These are phyloP conservation scores for Blastobotrys serpentis DNA, from an alignment of 1,139 yeast species.

Conservation along the genomic window DNA sequence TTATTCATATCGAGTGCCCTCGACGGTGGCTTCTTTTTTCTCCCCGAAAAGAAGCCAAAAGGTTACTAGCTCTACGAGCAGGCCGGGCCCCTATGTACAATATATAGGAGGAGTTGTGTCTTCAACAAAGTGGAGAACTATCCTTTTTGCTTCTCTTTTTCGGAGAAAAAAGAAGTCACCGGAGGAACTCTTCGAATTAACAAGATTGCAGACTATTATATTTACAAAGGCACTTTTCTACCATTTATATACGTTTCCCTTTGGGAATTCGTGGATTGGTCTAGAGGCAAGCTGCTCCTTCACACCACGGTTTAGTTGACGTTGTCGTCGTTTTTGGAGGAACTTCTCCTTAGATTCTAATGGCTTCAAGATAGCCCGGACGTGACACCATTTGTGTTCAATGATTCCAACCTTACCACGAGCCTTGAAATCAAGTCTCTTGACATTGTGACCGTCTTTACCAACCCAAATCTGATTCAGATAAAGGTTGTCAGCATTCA, in stretches of 20 bases:
- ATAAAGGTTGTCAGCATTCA: conserved; percentile 62
- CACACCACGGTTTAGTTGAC: conserved; percentile 24
- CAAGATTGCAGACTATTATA: too few relatives aligned
- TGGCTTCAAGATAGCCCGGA: conserved; percentile 72
- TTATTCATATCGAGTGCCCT: too few relatives aligned
- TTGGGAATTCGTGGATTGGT: conserved; percentile 31
- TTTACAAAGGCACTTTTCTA: conserved; percentile 20
- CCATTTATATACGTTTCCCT: conserved; percentile 37
- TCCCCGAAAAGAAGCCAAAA: too few relatives aligned
- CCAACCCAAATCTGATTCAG: conserved; percentile 90
- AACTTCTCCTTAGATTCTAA: conserved; percentile 27
- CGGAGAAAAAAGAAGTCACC: conserved; percentile 10
- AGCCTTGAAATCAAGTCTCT: conserved; percentile 80
- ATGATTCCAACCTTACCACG: conserved; percentile 87
- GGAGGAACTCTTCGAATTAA: too few relatives aligned
- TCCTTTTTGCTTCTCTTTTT: too few relatives aligned
- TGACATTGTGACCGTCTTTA: conserved; percentile 73
- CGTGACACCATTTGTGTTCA: conserved; percentile 74
- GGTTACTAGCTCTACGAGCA: too few relatives aligned
- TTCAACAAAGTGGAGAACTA: too few relatives aligned
- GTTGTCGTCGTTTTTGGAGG: conserved; percentile 12
- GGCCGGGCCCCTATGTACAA: too few relatives aligned
- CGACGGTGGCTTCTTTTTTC: too few relatives aligned
- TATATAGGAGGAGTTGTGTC: too few relatives aligned
- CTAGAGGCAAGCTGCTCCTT: conserved; percentile 31